These are phyloP conservation scores for Kwoniella dejecticola DNA, from an alignment of 768 basidiomycete genomes.

Conservation along the genomic window DNA sequence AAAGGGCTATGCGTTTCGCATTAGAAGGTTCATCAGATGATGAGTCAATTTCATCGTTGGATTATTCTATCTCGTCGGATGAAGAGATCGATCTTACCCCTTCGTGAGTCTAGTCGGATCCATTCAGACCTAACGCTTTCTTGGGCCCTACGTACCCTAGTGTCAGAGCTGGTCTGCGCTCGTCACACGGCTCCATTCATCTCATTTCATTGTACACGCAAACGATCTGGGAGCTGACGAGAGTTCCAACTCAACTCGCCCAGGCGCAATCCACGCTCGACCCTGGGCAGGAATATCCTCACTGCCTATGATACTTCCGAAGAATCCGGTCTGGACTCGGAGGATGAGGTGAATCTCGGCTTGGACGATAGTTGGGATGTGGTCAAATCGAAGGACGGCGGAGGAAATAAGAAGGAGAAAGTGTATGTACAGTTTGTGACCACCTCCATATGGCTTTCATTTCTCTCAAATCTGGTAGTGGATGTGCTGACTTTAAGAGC, in stretches of 20 bases:
- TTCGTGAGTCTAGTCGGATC: conserved; percentile 10
- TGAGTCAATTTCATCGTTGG: conserved; percentile 16
- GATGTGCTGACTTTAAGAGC: background rate
- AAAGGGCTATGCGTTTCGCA: conserved; percentile 26
- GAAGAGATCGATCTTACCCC: conserved; percentile 6
- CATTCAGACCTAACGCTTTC: background rate
- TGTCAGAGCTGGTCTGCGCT: background rate
- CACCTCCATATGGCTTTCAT: too few relatives aligned
- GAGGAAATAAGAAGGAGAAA: conserved; percentile 6
- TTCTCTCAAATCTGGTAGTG: background rate
- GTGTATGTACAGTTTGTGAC: background rate
- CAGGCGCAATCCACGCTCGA: conserved; percentile 20
- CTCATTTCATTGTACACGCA: background rate
- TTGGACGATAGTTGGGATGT: conserved; percentile 22
- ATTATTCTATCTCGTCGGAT: conserved; percentile 17
- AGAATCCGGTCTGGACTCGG: conserved; percentile 29
- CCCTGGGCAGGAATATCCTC: conserved; percentile 14
- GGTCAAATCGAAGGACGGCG: background rate
- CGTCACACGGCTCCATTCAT: background rate
- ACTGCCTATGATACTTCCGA: conserved; percentile 25
- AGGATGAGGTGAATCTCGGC: conserved; percentile 35
- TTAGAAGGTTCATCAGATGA: conserved; percentile 30
- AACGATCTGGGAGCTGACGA: too few relatives aligned
- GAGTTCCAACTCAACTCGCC: too few relatives aligned
- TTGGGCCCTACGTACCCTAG: background rate